Evolutionary conservation across 352 stramenopile genomes (phyloP), one percentile per base, ranked within the genome.

Genomic region (Blastocystis sp.): DNA sequence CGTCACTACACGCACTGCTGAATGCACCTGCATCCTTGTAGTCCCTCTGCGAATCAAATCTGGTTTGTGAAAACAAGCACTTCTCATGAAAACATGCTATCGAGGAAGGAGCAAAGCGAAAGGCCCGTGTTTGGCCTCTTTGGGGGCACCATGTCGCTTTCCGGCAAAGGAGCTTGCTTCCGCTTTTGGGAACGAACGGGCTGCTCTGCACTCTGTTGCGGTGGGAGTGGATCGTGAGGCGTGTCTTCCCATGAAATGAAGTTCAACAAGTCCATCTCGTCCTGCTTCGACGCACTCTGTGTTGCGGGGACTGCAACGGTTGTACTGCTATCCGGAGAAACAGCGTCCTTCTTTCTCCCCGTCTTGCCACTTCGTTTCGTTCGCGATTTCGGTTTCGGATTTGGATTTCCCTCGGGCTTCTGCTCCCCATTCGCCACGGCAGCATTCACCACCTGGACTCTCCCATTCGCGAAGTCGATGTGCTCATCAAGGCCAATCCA

Each of bases 211-310:
- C 10, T 34, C 7, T 9, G 10, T 21, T 45, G 40, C 2, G 64
- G 64, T 74, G 28, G n/a, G 10, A 23, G 23, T 17, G 10, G 28
- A 0, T 0, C 9, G 9, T 38, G 43, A 19, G 48, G 48, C 5
- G 48, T 56, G 48, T 81, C 71, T 40, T 81, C 71, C 71, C 71
- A 81, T 10, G 71, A 81, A 40, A 81, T 81, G 56, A 81, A 81
- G 59, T 21, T 61, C 2, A 81, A 34, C 56, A 81, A 43, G 56
- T 81, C 71, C n/a, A 64, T 38, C 34, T 59, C 43, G 7, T 67
- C 52, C 21, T 81, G 40, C 3, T 81, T 81, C 3, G 67, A 28
- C 17, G 48, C n/a, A 10, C 19, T 19, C 38, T 76, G 4, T 9
- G 65, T n/a, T n/a, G 60, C 1, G 34, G 60, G n/a, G 62, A 14